A percentile compares a stretch with the other conserved stretches of the same genome.
Conservation (phyloP, 345 rosid genomes). For the Populus simonii region DNA sequence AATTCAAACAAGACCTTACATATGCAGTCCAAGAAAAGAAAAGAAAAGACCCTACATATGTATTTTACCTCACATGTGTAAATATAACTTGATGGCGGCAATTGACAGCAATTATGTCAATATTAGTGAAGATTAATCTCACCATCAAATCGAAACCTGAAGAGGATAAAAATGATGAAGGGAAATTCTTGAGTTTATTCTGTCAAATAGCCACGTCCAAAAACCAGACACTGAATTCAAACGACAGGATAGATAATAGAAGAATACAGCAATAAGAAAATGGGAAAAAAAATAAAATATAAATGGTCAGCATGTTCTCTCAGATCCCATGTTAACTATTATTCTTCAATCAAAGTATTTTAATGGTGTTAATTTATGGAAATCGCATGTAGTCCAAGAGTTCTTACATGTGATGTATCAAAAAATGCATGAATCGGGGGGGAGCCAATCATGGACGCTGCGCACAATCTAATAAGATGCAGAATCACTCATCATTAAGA, state of each 20-base stretch:
- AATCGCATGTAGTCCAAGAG: constrained; percentile 15
- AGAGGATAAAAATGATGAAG: no score
- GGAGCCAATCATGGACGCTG: constrained; percentile 26
- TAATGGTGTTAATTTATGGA: not conserved
- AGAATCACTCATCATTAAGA: not conserved
- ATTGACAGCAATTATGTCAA: no score
- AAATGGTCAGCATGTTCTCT: constrained; percentile 43
- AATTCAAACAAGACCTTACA: no score
- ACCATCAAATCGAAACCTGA: no score
- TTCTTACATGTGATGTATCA: constrained; percentile 31
- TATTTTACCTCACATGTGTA: no score
- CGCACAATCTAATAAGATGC: constrained; percentile 12
- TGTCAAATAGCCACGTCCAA: no score
- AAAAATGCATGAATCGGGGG: constrained; percentile 24
- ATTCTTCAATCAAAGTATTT: constrained; percentile 27
- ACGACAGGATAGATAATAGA: not conserved
- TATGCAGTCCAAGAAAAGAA: no score
- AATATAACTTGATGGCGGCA: no score
- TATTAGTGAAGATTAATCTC: no score
- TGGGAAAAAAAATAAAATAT: not conserved
- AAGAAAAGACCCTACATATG: no score
- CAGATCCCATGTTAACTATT: constrained; percentile 36
- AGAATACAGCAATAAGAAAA: not conserved
- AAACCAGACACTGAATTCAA: not conserved
- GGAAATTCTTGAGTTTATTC: no score